These are phyloP conservation scores for Pythium coloratum DNA, from an alignment of 352 stramenopile genomes.

Conservation along the genomic window DNA sequence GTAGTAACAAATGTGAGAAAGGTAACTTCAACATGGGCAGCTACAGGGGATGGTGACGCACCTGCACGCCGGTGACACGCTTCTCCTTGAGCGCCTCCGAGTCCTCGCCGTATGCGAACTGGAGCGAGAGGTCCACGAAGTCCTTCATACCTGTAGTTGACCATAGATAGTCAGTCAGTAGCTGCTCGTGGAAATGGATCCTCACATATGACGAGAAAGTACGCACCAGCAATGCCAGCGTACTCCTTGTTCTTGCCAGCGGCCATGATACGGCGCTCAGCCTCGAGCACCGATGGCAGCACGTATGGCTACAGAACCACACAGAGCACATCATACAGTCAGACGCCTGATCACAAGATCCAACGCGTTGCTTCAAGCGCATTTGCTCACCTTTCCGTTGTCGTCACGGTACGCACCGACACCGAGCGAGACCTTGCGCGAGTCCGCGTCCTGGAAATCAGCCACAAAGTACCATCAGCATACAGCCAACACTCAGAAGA, in stretches of 20 bases:
- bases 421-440: slow-evolving; percentile 96
- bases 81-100: slow-evolving; percentile 88
- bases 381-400: slow-evolving; percentile 68
- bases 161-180: not conserved
- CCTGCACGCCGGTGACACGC: slow-evolving; percentile 93
- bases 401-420: slow-evolving; percentile 99
- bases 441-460: slow-evolving; percentile 84
- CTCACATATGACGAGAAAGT: not conserved
- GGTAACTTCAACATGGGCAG: slow-evolving; percentile 10
- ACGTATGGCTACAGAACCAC: slow-evolving; percentile 88
- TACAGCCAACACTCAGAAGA: not conserved
- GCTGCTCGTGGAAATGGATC: slow-evolving; percentile 1
- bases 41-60: slow-evolving; percentile 1
- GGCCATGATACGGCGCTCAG: slow-evolving; percentile 94
- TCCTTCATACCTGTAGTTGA: slow-evolving; percentile 81
- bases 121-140: slow-evolving; percentile 94
- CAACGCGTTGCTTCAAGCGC: not conserved
- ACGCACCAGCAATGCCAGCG: slow-evolving; percentile 87
- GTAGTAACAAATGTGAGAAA: slow-evolving; percentile 6
- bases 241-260: slow-evolving; percentile 98
- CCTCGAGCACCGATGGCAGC: slow-evolving; percentile 95
- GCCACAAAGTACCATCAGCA: not conserved
- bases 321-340: slow-evolving; percentile 1
- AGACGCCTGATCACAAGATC: not conserved
- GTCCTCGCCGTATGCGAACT: slow-evolving; percentile 98